Percentiles rank a stretch among this genome's conserved stretches.
These are phyloP conservation scores for Penicillium sp. DNA, from an alignment of 2,329 filamentous ascomycete species.

Conservation along the genomic window DNA sequence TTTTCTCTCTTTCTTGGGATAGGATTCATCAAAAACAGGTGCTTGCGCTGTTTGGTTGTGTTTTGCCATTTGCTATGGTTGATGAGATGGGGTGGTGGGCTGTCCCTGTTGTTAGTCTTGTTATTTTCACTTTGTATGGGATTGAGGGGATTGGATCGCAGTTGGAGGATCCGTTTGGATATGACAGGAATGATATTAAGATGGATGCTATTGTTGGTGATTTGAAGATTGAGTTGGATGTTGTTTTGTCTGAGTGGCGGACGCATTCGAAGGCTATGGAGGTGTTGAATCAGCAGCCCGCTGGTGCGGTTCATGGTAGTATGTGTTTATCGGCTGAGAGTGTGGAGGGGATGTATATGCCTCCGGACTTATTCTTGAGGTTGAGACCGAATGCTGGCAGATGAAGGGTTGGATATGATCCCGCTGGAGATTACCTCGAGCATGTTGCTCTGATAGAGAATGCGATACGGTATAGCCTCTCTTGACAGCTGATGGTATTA, in stretches of 20 bases:
- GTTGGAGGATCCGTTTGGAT: constrained; percentile 64
- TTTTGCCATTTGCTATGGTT: constrained; percentile 62
- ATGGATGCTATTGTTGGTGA: constrained; percentile 64
- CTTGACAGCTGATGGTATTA: too few species aligned
- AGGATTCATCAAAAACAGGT: constrained; percentile 64
- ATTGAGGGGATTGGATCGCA: constrained; percentile 62
- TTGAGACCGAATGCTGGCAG: constrained; percentile 12
- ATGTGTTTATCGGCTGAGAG: constrained; percentile 9
- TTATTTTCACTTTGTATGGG: constrained; percentile 62
- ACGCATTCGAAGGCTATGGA: constrained; percentile 25
- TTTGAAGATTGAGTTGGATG: constrained; percentile 55
- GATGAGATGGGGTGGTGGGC: constrained; percentile 62
- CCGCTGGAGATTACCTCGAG: neutral
- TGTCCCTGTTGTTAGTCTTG: constrained; percentile 56
- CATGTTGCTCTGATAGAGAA: too few species aligned
- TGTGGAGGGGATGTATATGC: constrained; percentile 17
- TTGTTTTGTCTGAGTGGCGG: constrained; percentile 58
- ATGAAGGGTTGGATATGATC: neutral
- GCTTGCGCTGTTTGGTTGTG: constrained; percentile 56
- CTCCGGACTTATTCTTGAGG: constrained; percentile 34
- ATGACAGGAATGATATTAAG: constrained; percentile 64
- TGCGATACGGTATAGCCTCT: too few species aligned
- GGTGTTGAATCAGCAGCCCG: neutral
- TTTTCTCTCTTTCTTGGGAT: too few species aligned
- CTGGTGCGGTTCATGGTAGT: constrained; percentile 20